Conservation (phyloP, 1,139 yeast species). For the Kodamaea arcana region DNA sequence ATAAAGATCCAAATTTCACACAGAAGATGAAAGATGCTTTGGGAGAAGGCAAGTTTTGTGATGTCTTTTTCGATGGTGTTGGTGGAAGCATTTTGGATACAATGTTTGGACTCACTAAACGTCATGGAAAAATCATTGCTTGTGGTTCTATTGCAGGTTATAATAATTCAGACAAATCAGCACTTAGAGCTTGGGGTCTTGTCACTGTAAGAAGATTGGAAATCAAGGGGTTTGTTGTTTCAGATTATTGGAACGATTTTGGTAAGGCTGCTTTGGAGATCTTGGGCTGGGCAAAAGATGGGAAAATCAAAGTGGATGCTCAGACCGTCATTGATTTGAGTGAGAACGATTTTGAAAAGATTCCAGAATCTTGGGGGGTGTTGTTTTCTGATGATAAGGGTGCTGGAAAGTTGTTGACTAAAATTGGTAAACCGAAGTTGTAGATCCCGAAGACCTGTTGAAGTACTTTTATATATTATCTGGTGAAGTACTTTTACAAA, state of each 20-base stretch:
- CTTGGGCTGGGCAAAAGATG: conserved; percentile 31
- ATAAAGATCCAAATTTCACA: conserved; percentile 11
- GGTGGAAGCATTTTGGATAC: conserved; percentile 19
- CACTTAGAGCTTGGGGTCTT: conserved; percentile 35
- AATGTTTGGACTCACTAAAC: conserved; percentile 15
- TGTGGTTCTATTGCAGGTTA: conserved; percentile 29
- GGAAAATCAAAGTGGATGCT: conserved; percentile 34
- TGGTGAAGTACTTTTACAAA: too few relatives aligned
- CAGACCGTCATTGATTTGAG: conserved; percentile 22
- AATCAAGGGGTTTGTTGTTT: conserved; percentile 46
- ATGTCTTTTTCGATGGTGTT: conserved; percentile 24
- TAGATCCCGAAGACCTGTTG: too few relatives aligned
- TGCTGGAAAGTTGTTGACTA: conserved; percentile 33
- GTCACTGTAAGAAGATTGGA: conserved; percentile 47
- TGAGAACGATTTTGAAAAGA: conserved; percentile 9
- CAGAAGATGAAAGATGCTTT: conserved; percentile 9
- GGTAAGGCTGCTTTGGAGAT: conserved; percentile 35
- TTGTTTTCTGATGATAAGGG: conserved; percentile 31
- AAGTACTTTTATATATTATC: too few relatives aligned
- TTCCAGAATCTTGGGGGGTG: conserved; percentile 23
- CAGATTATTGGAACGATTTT: conserved; percentile 31
- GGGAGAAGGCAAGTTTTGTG: conserved; percentile 17
- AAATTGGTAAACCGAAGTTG: not conserved
- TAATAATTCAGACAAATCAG: conserved; percentile 28
- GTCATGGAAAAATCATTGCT: conserved; percentile 21